Percentiles rank a stretch among this genome's conserved stretches.
phyloP scores from a whole-genome alignment of 306 rosid genomes.

The Vicia villosa region DNA sequence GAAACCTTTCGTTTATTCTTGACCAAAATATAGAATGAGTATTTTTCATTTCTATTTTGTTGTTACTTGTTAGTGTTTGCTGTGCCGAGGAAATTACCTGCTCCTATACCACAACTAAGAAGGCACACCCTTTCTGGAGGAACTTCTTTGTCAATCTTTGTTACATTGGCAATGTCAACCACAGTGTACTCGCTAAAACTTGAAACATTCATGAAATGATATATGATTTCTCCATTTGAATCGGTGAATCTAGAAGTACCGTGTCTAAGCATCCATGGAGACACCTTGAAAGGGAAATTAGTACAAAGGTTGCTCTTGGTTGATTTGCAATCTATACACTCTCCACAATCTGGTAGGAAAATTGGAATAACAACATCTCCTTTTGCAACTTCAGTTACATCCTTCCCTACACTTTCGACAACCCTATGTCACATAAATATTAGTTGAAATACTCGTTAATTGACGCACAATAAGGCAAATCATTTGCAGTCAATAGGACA shows the following conservation, averaged over 20 bases:
- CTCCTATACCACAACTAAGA: slow-evolving; percentile 73
- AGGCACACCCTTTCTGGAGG: slow-evolving; percentile 76
- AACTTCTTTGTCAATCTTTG: slow-evolving; percentile 52
- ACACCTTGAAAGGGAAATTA: slow-evolving; percentile 59
- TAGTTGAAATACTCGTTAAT: not conserved
- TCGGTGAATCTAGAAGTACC: slow-evolving; percentile 71
- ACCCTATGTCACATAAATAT: slow-evolving; percentile 47
- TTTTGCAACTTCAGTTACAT: slow-evolving; percentile 58
- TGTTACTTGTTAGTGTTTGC: not conserved
- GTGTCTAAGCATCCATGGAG: slow-evolving; percentile 66
- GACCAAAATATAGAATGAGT: not conserved
- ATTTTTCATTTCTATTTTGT: not conserved
- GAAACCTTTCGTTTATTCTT: not conserved
- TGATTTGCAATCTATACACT: slow-evolving; percentile 52
- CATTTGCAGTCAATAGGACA: not conserved
- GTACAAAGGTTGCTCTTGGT: slow-evolving; percentile 58
- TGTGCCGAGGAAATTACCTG: slow-evolving; percentile 50
- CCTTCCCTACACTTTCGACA: slow-evolving; percentile 81
- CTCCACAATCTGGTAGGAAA: slow-evolving; percentile 68
- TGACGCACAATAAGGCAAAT: not conserved
- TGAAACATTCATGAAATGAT: slow-evolving; percentile 70
- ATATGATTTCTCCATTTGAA: slow-evolving; percentile 54
- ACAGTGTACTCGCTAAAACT: slow-evolving; percentile 79
- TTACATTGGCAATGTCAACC: slow-evolving; percentile 64
- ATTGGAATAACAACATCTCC: slow-evolving; percentile 74